These are phyloP conservation scores for Diaporthe caulivora DNA, from an alignment of 2,329 filamentous ascomycete genomes.

Conservation along the genomic window DNA sequence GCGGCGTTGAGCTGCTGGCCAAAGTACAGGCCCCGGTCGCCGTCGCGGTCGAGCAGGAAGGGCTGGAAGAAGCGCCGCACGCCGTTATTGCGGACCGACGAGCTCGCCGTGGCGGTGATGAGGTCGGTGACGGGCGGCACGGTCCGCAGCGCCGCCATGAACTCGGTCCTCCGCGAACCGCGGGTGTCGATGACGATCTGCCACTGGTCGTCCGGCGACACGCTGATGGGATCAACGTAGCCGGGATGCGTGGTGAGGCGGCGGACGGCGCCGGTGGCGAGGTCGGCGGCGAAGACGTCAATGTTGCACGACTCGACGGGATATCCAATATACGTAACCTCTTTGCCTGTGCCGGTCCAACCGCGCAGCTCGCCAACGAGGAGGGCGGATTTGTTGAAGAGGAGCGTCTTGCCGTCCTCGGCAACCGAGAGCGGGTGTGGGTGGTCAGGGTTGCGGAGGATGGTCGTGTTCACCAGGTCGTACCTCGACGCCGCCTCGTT, in stretches of 20 bases:
- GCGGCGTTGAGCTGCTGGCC: constrained; percentile 58
- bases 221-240: constrained; percentile 56
- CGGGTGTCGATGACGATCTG: constrained; percentile 58
- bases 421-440: constrained; percentile 41
- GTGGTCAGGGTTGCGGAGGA: constrained; percentile 47
- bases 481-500: constrained; percentile 53
- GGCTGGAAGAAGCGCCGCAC: constrained; percentile 60
- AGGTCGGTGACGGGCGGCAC: constrained; percentile 57
- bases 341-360: constrained; percentile 55
- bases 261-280: constrained; percentile 54
- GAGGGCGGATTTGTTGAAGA: constrained; percentile 49
- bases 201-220: constrained; percentile 59
- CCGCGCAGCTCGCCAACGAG: constrained; percentile 58
- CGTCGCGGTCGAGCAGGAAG: constrained; percentile 56
- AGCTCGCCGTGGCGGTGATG: constrained; percentile 47
- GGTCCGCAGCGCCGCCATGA: constrained; percentile 52
- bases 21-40: constrained; percentile 58
- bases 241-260: constrained; percentile 58
- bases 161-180: constrained; percentile 56
- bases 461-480: constrained; percentile 54
- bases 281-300: constrained; percentile 56
- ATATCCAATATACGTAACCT: constrained; percentile 56
- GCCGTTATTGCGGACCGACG: constrained; percentile 61
- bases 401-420: constrained; percentile 45
- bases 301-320: constrained; percentile 57